Conservation (phyloP, 2,329 filamentous ascomycete genomes). For the Aureobasidium pullulans region DNA sequence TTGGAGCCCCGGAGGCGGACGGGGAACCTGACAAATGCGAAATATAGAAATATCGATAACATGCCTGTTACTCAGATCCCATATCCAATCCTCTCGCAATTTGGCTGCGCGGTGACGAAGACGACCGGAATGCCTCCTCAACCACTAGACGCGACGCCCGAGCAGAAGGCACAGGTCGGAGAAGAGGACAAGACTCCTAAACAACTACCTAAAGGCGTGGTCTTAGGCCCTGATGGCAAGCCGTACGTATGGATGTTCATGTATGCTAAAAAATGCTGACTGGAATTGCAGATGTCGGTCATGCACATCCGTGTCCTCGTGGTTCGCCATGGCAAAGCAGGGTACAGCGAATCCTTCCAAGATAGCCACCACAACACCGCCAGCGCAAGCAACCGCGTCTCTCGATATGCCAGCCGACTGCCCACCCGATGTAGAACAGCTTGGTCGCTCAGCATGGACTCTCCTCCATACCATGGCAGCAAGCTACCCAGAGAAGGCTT, state of each 20-base stretch:
- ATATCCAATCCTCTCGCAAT: constrained; percentile 32
- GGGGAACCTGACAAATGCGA: constrained; percentile 12
- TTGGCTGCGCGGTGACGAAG: constrained; percentile 31
- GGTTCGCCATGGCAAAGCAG: constrained; percentile 51
- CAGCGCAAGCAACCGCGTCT: constrained; percentile 19
- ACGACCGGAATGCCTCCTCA: constrained; percentile 31
- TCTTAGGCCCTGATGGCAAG: constrained; percentile 75
- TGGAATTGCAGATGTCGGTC: constrained; percentile 54
- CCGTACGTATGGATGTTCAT: constrained; percentile 51
- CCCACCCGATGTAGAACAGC: constrained; percentile 60
- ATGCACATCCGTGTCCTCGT: constrained; percentile 56
- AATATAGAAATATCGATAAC: constrained; percentile 15
- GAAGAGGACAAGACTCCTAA: constrained; percentile 34
- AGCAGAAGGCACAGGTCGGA: constrained; percentile 19
- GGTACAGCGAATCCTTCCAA: constrained; percentile 29
- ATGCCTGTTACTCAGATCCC: constrained; percentile 31
- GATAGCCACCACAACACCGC: constrained; percentile 28
- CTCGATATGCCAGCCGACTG: constrained; percentile 16
- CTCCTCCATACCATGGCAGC: constrained; percentile 88
- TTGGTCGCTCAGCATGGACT: constrained; percentile 88
- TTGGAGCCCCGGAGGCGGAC: neutral
- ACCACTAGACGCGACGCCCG: constrained; percentile 26
- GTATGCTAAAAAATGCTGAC: constrained; percentile 7
- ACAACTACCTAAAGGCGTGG: constrained; percentile 61
- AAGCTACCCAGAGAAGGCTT: constrained; percentile 67